Evolutionary conservation across 495 filamentous ascomycete species (phyloP).

Genomic region (Bryoglossum gracile): DNA sequence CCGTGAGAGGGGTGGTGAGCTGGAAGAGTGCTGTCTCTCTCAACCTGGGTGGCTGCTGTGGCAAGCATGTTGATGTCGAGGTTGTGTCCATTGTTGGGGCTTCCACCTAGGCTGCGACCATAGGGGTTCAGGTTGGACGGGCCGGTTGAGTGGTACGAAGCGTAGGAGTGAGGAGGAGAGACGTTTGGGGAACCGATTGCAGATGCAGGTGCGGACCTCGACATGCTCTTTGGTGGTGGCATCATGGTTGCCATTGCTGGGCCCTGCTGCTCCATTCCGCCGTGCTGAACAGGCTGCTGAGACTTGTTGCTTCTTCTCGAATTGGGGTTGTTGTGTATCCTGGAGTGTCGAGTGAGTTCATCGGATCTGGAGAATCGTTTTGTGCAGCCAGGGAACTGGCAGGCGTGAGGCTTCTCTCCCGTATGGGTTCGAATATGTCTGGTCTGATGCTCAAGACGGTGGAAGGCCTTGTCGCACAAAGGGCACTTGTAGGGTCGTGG

Average conservation of each 20-base stretch:
- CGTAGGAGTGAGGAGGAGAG: conserved; percentile 87
- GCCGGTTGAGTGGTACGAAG: conserved; percentile 61
- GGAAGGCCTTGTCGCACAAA: conserved; percentile 97
- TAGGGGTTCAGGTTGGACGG: conserved; percentile 59
- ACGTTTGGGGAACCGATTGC: conserved; percentile 89
- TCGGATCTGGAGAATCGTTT: conserved; percentile 97
- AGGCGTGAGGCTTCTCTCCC: conserved; percentile 95
- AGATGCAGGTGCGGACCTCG: conserved; percentile 83
- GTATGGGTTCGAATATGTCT: conserved; percentile 97
- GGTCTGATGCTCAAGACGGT: conserved; percentile 96
- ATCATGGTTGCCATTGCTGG: conserved; percentile 62
- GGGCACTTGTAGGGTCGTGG: conserved; percentile 98
- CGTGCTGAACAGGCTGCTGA: conserved; percentile 45
- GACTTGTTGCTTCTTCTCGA: conserved; percentile 89
- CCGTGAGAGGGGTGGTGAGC: conserved; percentile 47
- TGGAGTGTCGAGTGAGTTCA: conserved; percentile 91
- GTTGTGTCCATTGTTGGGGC: conserved; percentile 33
- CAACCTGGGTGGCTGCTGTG: conserved; percentile 78
- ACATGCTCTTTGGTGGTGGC: conserved; percentile 68
- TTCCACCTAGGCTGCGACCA: conserved; percentile 45
- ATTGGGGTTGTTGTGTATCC: conserved; percentile 99
- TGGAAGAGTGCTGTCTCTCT: conserved; percentile 58
- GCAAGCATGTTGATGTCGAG: conserved; percentile 84
- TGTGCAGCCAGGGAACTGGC: conserved; percentile 88
- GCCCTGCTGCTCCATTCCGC: conserved; percentile 40